Base-by-base conservation (phyloP, 306 rosid genomes). In the Morella rubra region DNA sequence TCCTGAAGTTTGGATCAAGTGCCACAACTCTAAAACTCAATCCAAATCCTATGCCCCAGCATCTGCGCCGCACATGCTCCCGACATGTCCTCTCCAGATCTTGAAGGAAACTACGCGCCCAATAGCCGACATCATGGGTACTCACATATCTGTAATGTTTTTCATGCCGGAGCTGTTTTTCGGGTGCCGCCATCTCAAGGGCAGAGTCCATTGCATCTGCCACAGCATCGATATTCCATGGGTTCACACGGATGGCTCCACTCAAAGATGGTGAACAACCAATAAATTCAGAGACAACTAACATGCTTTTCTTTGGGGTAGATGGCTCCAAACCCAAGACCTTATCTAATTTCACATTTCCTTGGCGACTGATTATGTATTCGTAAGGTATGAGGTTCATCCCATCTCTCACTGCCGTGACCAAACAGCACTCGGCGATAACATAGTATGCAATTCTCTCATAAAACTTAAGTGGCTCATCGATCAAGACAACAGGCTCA, bases 1-100 rank as follows among this genome's bases (percentile, higher is more conserved):
- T 93, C 86, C 76, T 84, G 84, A 93, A 91, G 88, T 87, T 91
- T 7, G 90, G 90, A 85, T 88, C 96, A 50, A 93, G 89, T 55
- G 98, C 98, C 50, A 93, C 91, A 61, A 93, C 96, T 87, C 92
- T 80, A 69, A 93, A 93, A 76, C 98, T 85, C 67, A 93, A 84
- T 40, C 98, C 98, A 55, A 91, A 93, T 55, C 98, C 98, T 41
- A 91, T 91, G 37, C 95, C 98, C 93, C 95, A 93, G 81, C 93
- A 89, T 83, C 96, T 85, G 74, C 86, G 81, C 41, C 87, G 86
- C 56, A 78, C 84, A 70, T 93, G 98, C 45, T 91, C 98, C 50
- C 85, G 78, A 73, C 98, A 93, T 2, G 93, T 81, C 83, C 96
- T 86, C 82, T 85, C 95, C 87, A 93, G 79, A 83, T 93, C 98